Evolutionary conservation across 768 basidiomycete species (phyloP), one percentile per base, ranked within the genome.

Genomic region (Leccinum sublutescens): DNA sequence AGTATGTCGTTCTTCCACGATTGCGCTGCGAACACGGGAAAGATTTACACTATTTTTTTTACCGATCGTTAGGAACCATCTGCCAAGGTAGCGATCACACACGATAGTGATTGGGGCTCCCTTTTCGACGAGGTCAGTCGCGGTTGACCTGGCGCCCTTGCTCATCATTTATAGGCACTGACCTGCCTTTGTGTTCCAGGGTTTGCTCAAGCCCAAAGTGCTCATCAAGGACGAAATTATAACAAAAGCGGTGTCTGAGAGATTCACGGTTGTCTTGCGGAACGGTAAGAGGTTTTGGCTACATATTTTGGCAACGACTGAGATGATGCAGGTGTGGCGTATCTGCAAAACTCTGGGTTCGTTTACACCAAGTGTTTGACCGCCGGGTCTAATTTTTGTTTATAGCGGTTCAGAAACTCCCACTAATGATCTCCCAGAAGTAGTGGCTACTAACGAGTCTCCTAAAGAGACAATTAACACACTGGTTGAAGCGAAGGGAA

Each of bases 21-120:
- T 53, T 12, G 11, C 12, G 6, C 29, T 1, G 7, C 36, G 36
- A 2, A 19, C 17, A 45, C 11, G 9, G 10, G 23, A 12, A 31
- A 31, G 10, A 11, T 0, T 36, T 23, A 19, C 19, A 21, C 21
- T 21, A 21, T 21, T 17, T 23, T 12, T 27, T 50, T 5, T 19
- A 23, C 9, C 40, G n/a, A 10, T 40, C 9, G 40, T 40, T 31
- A 69, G 68, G 62, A 61, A 48, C 64, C 69, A 15, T 61, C 62
- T 15, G 69, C 69, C 10, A 62, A 58, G 25, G 64, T 68, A 34
- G 68, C 66, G 3, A 64, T 69, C 14, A 69, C 66, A 3, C 66
- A 68, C n/a, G 68, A 69, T 29, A 57, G 34, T 21, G 62, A 50
- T 36, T 71, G 69, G 70, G 58, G 61, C 12, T 59, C 52, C 2